Base-by-base conservation (phyloP, 163 green algal species). In the Chloromonas sp. region DNA sequence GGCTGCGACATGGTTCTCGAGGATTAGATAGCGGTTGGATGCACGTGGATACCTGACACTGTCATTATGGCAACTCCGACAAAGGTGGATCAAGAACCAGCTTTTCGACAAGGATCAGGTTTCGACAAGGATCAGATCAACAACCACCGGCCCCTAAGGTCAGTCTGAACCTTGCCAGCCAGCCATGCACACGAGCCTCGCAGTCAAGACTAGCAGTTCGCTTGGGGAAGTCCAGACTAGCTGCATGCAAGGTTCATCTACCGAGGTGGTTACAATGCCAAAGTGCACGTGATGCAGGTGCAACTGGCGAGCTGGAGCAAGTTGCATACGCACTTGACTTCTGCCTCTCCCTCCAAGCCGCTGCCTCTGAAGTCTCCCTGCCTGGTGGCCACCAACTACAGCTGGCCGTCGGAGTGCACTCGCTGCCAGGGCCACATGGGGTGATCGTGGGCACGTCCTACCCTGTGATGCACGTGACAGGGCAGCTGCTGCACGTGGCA, bases 361-460 rank as follows among this genome's bases (percentile, higher is more conserved):
- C 36, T 36, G 36, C 36, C 36, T 36, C 36, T 36, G 36, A 36
- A 36, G 36, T 36, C 36, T 36, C 36, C 36, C 36, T 36, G 36
- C 36, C 36, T 36, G 36, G 36, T 36, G 36, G 36, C 36, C 36
- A 36, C 36, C 36, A 83, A 59, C 66, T 88, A 70, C 5, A 14
- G 61, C 79, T 88, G 61, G 11, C 81, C 36, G 60, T 86, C 1
- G 85, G 76, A 15, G 78, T 88, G 11, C 85, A 88, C 82, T 78
- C 82, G 1, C 74, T 84, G 14, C 70, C 82, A n/a, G 85, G 36
- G 36, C 36, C 82, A 60, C 84, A 90, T 85, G 87, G 87, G 58
- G 87, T 90, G 83, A 15, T 90, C 14, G 87, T 90, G 61, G 87
- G 87, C 36, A 70, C 84, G 60, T 58, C 58, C 36, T 83, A 90